Conservation (phyloP, 345 rosid species). For the Populus euphratica region DNA sequence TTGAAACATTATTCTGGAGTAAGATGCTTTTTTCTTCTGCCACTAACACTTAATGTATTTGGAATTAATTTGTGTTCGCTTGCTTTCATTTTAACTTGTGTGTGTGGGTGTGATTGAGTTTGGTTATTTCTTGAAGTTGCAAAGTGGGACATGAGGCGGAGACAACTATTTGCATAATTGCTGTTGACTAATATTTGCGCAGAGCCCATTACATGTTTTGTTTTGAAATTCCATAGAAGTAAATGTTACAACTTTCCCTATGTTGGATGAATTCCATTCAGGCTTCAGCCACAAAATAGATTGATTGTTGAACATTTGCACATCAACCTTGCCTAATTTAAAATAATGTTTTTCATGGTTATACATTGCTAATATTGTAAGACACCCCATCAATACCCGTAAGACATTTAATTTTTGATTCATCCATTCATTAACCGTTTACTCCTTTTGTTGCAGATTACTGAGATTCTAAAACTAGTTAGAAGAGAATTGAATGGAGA, state of each 20-base stretch:
- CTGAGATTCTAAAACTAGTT: conserved; percentile 78
- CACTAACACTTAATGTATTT: background rate
- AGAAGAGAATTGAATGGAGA: conserved; percentile 74
- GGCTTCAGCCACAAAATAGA: background rate
- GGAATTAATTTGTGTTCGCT: background rate
- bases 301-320: background rate
- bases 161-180: background rate
- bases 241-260: background rate
- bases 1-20: conserved; percentile 89
- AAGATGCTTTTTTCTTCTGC: conserved; percentile 29
- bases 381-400: background rate
- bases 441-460: conserved; percentile 56
- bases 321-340: background rate
- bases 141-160: background rate
- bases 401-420: background rate
- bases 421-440: background rate
- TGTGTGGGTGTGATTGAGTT: background rate
- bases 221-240: background rate
- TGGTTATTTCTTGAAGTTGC: background rate
- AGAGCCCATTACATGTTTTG: background rate
- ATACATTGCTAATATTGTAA: background rate
- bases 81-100: background rate
- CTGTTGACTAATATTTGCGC: background rate
- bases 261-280: background rate
- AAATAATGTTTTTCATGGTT: background rate